A percentile compares a stretch with the other conserved stretches of the same genome.
Conservation (phyloP, 192 early-diverging fungal genomes). For the Umbelopsis sp. region DNA sequence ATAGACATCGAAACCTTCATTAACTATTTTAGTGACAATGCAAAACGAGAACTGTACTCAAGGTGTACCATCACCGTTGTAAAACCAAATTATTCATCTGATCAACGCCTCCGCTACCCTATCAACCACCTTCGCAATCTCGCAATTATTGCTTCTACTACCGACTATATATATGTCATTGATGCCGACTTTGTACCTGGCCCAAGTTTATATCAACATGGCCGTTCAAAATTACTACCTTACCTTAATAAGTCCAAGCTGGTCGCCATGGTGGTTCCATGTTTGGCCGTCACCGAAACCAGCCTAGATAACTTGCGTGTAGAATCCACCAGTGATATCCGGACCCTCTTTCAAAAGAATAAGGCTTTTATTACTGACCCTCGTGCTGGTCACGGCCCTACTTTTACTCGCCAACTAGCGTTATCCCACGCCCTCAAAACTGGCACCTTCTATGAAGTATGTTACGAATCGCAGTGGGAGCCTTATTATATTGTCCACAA, state of each 20-base stretch:
- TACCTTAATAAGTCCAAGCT: background rate
- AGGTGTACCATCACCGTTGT: conserved; percentile 37
- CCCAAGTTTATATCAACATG: conserved; percentile 35
- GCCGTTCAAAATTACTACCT: conserved; percentile 24
- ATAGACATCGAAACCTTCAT: conserved; percentile 41
- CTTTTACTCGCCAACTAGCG: conserved; percentile 33
- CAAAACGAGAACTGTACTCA: conserved; percentile 24
- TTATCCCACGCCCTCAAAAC: conserved; percentile 28
- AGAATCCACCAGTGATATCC: conserved; percentile 42
- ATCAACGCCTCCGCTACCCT: conserved; percentile 44
- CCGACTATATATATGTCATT: conserved; percentile 52
- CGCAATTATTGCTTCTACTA: conserved; percentile 37
- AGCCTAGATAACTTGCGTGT: conserved; percentile 30
- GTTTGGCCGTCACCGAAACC: conserved; percentile 44
- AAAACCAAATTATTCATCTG: conserved; percentile 46
- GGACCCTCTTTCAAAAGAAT: conserved; percentile 36
- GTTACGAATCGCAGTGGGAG: conserved; percentile 62
- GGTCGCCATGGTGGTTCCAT: conserved; percentile 50
- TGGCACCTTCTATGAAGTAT: conserved; percentile 46
- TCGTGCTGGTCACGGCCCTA: conserved; percentile 55
- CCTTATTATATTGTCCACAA: conserved; percentile 52
- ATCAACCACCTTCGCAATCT: conserved; percentile 56
- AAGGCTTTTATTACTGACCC: conserved; percentile 55
- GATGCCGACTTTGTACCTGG: conserved; percentile 59
- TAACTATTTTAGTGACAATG: conserved; percentile 36